phyloP scores from a whole-genome alignment of 192 early-diverging fungal genomes.

The Coemansia reversa region DNA sequence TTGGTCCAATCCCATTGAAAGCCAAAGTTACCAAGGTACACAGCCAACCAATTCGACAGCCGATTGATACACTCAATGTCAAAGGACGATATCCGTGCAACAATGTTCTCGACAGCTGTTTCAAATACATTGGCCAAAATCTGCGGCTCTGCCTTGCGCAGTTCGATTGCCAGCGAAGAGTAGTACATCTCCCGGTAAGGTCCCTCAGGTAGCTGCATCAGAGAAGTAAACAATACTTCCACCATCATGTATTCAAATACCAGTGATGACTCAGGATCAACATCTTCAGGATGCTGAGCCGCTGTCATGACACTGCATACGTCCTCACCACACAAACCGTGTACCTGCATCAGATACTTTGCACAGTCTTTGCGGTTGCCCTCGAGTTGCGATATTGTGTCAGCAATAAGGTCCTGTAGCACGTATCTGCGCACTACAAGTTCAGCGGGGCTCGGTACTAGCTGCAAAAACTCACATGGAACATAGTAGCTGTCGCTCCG shows the following conservation, averaged over 20 bases:
- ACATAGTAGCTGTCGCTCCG: conserved; percentile 18
- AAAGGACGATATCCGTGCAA: conserved; percentile 19
- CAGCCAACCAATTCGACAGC: conserved; percentile 84
- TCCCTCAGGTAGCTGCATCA: conserved; percentile 61
- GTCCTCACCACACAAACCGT: conserved; percentile 55
- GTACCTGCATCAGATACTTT: conserved; percentile 70
- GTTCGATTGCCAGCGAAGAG: conserved; percentile 53
- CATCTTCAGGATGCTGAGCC: conserved; percentile 30
- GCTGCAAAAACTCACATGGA: conserved; percentile 43
- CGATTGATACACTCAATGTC: conserved; percentile 86
- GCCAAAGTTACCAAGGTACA: conserved; percentile 91
- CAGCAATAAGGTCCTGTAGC: conserved; percentile 75
- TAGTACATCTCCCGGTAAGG: conserved; percentile 53
- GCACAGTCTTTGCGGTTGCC: conserved; percentile 92
- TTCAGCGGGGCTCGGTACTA: conserved; percentile 40
- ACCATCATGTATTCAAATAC: conserved; percentile 59
- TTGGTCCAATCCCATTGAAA: conserved; percentile 86
- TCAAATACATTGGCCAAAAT: conserved; percentile 36
- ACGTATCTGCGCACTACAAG: conserved; percentile 54
- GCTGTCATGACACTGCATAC: conserved; percentile 49
- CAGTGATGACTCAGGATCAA: conserved; percentile 41
- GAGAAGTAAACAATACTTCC: conserved; percentile 59
- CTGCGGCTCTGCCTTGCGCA: conserved; percentile 54
- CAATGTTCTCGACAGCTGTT: conserved; percentile 30
- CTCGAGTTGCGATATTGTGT: conserved; percentile 80